phyloP scores from a whole-genome alignment of 352 stramenopile species.

The Phytophthora agathidicida region DNA sequence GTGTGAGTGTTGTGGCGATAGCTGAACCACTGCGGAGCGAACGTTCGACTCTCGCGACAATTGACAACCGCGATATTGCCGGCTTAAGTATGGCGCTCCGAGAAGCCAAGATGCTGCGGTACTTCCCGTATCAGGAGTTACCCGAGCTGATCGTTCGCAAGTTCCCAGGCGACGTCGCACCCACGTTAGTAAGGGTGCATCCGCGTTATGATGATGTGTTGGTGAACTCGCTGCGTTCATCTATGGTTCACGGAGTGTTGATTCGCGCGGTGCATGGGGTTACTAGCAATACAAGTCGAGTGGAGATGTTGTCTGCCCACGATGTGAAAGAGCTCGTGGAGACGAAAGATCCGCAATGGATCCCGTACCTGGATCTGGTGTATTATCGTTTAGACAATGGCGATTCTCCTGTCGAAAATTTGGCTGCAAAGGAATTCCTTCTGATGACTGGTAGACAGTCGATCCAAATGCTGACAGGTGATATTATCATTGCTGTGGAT shows the following conservation, averaged over 20 bases:
- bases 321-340: constrained; percentile 62
- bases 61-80: constrained; percentile 65
- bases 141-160: constrained; percentile 59
- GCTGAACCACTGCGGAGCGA: constrained; percentile 49
- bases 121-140: constrained; percentile 72
- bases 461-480: constrained; percentile 34
- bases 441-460: constrained; percentile 28
- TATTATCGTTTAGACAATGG: constrained; percentile 57
- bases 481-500: constrained; percentile 74
- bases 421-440: constrained; percentile 54
- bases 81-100: constrained; percentile 49
- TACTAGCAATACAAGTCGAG: constrained; percentile 11
- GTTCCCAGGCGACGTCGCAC: constrained; percentile 43
- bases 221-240: constrained; percentile 63
- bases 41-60: constrained; percentile 37
- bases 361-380: constrained; percentile 67
- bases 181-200: constrained; percentile 47
- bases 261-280: constrained; percentile 37
- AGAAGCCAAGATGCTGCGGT: constrained; percentile 54
- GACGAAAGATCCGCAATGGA: constrained; percentile 45
- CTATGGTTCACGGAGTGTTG: constrained; percentile 61
- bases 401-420: constrained; percentile 41
- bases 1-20: constrained; percentile 58
- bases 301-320: constrained; percentile 56
- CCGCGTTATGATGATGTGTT: constrained; percentile 72